A percentile compares a stretch with the other conserved stretches of the same genome.
Evolutionary conservation across 345 rosid genomes (phyloP).

Genomic region (Mallotus nudiflorus): DNA sequence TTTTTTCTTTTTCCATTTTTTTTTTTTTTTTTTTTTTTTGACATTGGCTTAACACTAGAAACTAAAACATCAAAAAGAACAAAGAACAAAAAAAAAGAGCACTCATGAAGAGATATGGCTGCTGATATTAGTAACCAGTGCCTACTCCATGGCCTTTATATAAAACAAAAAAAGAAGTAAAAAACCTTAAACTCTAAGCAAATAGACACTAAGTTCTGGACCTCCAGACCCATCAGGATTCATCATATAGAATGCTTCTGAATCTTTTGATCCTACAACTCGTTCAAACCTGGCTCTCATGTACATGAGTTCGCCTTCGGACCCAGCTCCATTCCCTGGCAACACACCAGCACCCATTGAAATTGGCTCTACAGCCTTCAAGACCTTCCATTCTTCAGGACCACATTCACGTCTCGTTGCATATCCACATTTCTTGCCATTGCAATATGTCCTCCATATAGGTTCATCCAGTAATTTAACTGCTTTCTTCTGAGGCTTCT

Average conservation of each 20-base stretch:
- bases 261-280: slow-evolving; percentile 85
- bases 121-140: background rate
- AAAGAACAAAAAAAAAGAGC: background rate
- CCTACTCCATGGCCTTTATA: too few relatives aligned
- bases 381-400: slow-evolving; percentile 58
- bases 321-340: slow-evolving; percentile 50
- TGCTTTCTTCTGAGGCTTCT: slow-evolving; percentile 43
- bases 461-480: slow-evolving; percentile 62
- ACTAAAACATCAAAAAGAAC: background rate
- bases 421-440: slow-evolving; percentile 83
- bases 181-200: slow-evolving; percentile 58
- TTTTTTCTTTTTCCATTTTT: too few relatives aligned
- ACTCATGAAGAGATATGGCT: background rate
- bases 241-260: slow-evolving; percentile 96
- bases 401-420: slow-evolving; percentile 71
- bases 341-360: slow-evolving; percentile 97
- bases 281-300: slow-evolving; percentile 95
- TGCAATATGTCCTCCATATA: slow-evolving; percentile 81
- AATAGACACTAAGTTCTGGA: slow-evolving; percentile 87
- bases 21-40: background rate
- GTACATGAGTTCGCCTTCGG: slow-evolving; percentile 89
- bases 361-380: slow-evolving; percentile 75
- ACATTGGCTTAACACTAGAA: background rate
- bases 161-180: too few relatives aligned
- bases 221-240: slow-evolving; percentile 81